Percentiles rank a stretch among this genome's conserved stretches.
These are phyloP conservation scores for Ceratocystis destructans DNA, from an alignment of 2,329 filamentous ascomycete genomes.

Conservation along the genomic window DNA sequence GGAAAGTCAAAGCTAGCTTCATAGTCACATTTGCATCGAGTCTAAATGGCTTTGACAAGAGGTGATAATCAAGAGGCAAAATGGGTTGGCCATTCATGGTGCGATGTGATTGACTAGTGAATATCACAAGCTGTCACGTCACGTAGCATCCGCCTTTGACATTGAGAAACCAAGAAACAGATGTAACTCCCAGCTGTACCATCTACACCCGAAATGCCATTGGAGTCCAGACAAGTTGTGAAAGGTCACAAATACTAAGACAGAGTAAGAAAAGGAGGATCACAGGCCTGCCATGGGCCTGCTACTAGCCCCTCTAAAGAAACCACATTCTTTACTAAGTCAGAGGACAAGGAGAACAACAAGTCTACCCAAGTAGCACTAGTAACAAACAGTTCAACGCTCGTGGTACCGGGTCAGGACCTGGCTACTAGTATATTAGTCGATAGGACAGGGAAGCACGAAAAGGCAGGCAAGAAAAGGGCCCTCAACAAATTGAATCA, in stretches of 20 bases:
- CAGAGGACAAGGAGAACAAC: background rate
- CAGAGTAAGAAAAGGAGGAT: constrained; percentile 1
- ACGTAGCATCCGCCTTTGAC: background rate
- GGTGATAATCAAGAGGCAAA: too few species aligned
- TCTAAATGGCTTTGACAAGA: too few species aligned
- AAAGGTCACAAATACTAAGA: constrained; percentile 12
- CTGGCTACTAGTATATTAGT: background rate
- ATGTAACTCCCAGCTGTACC: background rate
- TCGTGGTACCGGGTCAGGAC: background rate
- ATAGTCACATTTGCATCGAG: too few species aligned
- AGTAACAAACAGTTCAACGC: background rate
- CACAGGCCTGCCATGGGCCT: background rate
- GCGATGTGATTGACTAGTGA: background rate
- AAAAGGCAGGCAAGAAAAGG: background rate
- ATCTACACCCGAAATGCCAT: too few species aligned
- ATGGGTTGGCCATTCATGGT: too few species aligned
- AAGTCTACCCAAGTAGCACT: background rate
- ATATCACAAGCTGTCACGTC: background rate
- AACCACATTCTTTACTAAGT: background rate
- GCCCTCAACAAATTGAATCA: constrained; percentile 14
- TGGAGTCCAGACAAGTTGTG: background rate
- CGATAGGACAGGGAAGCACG: constrained; percentile 7
- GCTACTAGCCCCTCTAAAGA: background rate
- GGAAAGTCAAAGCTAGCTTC: too few species aligned
- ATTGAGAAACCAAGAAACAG: background rate